Evolutionary conservation across 2,329 filamentous ascomycete species (phyloP).

Genomic region (Xylaria sp.): DNA sequence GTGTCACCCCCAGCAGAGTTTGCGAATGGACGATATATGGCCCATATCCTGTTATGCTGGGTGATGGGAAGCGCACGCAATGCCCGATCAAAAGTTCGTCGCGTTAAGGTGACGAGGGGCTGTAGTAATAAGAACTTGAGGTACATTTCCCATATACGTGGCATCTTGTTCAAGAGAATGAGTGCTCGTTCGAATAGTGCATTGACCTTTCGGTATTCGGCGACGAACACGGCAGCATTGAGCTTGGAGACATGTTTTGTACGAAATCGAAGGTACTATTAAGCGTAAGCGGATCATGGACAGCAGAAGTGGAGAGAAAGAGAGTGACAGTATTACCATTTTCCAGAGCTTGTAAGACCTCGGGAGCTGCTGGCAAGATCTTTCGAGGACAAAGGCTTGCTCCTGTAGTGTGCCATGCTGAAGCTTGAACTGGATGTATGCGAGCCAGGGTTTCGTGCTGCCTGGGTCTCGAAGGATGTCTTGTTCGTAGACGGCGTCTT

Average conservation of each 20-base stretch:
- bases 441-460: constrained; percentile 92
- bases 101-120: constrained; percentile 87
- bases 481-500: constrained; percentile 96
- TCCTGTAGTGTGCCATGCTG: constrained; percentile 86
- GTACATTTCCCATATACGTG: constrained; percentile 98
- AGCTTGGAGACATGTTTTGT: constrained; percentile 82
- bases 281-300: constrained; percentile 31
- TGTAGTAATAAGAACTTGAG: constrained; percentile 89
- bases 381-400: constrained; percentile 87
- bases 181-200: constrained; percentile 91
- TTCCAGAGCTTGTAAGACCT: constrained; percentile 99
- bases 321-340: constrained; percentile 65
- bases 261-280: constrained; percentile 84
- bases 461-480: constrained; percentile 87
- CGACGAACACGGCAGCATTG: constrained; percentile 81
- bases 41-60: constrained; percentile 96
- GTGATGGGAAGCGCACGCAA: constrained; percentile 91
- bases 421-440: constrained; percentile 90
- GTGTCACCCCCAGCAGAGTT: constrained; percentile 90
- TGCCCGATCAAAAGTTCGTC: constrained; percentile 90
- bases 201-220: constrained; percentile 94
- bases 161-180: constrained; percentile 98
- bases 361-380: constrained; percentile 88
- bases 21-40: constrained; percentile 88
- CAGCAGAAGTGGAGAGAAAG: constrained; percentile 17